These are phyloP conservation scores for Colletotrichum costaricense DNA, from an alignment of 2,329 filamentous ascomycete species.

Conservation along the genomic window DNA sequence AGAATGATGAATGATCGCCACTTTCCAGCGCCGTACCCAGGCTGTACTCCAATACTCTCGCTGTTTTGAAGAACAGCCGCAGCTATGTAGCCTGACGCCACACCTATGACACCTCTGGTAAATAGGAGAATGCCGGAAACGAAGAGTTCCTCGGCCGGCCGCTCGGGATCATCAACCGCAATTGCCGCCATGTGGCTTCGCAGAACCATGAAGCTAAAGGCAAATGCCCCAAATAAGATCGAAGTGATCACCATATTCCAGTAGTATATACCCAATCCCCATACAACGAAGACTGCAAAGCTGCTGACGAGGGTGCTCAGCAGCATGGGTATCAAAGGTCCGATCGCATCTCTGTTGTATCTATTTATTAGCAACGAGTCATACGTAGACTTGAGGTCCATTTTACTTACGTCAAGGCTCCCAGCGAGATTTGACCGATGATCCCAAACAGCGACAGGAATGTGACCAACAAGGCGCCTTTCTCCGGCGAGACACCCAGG, in stretches of 20 bases:
- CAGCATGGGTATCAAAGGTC: slow-evolving; percentile 11
- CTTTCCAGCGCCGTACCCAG: slow-evolving; percentile 8
- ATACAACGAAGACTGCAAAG: not conserved
- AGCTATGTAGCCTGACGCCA: slow-evolving; percentile 17
- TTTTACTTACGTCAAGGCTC: not conserved
- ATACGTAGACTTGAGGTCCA: not conserved
- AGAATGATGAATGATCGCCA: slow-evolving; percentile 16
- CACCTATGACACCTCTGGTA: slow-evolving; percentile 12
- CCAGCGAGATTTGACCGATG: slow-evolving; percentile 2
- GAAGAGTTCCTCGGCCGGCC: not conserved
- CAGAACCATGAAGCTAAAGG: slow-evolving; percentile 19
- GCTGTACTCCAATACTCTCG: slow-evolving; percentile 5
- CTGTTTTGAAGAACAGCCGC: slow-evolving; percentile 9
- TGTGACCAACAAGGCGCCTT: slow-evolving; percentile 4
- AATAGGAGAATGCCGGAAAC: slow-evolving; percentile 5
- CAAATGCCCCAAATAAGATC: slow-evolving; percentile 18
- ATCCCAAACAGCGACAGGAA: slow-evolving; percentile 5
- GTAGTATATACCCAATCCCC: slow-evolving; percentile 11
- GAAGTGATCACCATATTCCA: slow-evolving; percentile 17
- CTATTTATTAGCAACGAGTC: not conserved
- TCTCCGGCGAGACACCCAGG: not conserved
- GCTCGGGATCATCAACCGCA: not conserved
- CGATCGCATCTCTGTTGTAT: not conserved
- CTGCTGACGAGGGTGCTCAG: slow-evolving; percentile 18
- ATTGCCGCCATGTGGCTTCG: slow-evolving; percentile 20